These are phyloP conservation scores for Clausena lansium DNA, from an alignment of 345 rosid genomes.

Conservation along the genomic window DNA sequence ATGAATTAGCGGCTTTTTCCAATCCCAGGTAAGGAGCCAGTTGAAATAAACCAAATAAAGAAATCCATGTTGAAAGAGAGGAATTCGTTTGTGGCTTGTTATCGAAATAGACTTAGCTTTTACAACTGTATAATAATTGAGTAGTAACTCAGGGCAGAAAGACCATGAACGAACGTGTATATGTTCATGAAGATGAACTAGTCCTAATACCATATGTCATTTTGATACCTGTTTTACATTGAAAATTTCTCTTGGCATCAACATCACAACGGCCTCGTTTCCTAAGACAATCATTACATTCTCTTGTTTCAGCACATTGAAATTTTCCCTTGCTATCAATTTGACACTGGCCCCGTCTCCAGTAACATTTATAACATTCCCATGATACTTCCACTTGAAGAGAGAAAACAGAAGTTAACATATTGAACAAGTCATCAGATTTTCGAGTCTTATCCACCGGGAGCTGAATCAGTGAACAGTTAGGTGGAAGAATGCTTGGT, in stretches of 20 bases:
- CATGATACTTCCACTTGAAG: neutral
- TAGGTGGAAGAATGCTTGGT: neutral
- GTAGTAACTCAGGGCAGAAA: neutral
- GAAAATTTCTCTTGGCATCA: neutral
- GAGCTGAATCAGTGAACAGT: constrained; percentile 28
- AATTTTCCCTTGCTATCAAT: neutral
- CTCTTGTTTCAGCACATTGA: constrained; percentile 7
- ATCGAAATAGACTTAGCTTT: neutral
- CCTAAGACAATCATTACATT: constrained; percentile 12
- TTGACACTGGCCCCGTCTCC: constrained; percentile 10
- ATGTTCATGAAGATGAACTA: neutral
- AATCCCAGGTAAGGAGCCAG: neutral
- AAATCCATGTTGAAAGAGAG: neutral
- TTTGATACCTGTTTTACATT: constrained; percentile 1
- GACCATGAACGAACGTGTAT: neutral
- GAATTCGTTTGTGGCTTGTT: no score
- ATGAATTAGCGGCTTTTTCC: neutral
- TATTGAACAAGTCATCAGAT: neutral
- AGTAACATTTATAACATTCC: constrained; percentile 1
- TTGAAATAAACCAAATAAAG: neutral
- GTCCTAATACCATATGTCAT: neutral
- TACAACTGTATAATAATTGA: neutral
- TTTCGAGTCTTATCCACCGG: constrained; percentile 11
- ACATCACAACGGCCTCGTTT: constrained; percentile 11
- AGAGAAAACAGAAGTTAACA: constrained; percentile 19